Evolutionary conservation across 2,329 filamentous ascomycete genomes (phyloP), one percentile per base, ranked within the genome.

Genomic region (Fusarium oxysporum): DNA sequence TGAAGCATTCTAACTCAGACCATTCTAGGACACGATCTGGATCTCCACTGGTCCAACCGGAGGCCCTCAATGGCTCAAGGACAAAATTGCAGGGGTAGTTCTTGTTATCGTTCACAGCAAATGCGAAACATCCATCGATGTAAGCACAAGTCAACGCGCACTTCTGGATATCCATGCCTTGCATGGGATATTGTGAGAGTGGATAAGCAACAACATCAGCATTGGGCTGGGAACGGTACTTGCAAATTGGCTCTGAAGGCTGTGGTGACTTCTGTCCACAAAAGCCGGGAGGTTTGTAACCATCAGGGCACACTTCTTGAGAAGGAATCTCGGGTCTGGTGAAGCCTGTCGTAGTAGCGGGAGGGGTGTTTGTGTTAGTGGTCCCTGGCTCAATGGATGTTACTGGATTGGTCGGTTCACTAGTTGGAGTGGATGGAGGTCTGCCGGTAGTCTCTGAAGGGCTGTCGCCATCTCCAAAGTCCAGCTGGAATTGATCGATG

Each of bases 401-500:
- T 6, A 21, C 13, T 28, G 23, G 7, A 5, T 48, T 23, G 17
- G 25, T 8, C 3, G 40, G 14, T 9, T 16, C 19, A 17, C 54
- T 47, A 4, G 54, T 48, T 48, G 40, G 30, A 13, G 33, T 25
- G 12, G 21, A 7, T 16, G 32, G 35, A 3, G 16, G 10, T 4
- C 17, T 25, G 9, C 21, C n/a, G 17, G 30, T 25, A 2, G 25
- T 40, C 56, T 21, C 21, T 6, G 16, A 28, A 8, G 21, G 23
- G 13, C 8, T 25, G 14, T 33, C 13, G 7, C 8, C 11, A 11
- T 65, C 33, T 6, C 40, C 47, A 57, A 72, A 72, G 6, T 59
- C 21, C 4, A 72, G 43, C 8, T 56, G 32, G 13, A 66, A 65
- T 4, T 50, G 21, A 7, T 70, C 56, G 6, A 72, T 72, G 2